These are phyloP conservation scores for Salix brachista DNA, from an alignment of 345 rosid genomes.

Conservation along the genomic window DNA sequence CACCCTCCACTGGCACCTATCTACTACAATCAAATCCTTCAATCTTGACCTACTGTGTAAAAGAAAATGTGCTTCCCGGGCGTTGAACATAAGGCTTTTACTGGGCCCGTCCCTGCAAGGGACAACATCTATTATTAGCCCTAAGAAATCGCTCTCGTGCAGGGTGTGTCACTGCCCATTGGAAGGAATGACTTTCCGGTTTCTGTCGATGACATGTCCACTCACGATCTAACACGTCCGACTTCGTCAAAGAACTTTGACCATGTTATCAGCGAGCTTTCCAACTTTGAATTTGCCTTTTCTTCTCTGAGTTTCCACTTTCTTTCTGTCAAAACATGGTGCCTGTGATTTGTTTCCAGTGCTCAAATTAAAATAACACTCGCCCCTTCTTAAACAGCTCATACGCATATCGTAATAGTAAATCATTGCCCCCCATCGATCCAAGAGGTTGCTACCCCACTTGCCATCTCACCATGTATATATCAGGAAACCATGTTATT, in stretches of 20 bases:
- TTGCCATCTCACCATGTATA: too few species aligned
- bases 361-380: too few species aligned
- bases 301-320: background rate
- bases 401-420: background rate
- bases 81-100: background rate
- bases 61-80: too few species aligned
- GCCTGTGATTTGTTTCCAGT: background rate
- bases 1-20: too few species aligned
- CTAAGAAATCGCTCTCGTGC: constrained; percentile 1
- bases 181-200: background rate
- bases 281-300: background rate
- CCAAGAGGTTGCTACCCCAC: too few species aligned
- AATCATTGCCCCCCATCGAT: too few species aligned
- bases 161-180: constrained; percentile 10
- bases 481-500: too few species aligned
- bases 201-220: background rate
- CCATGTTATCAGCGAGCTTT: background rate
- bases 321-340: constrained; percentile 1
- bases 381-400: background rate
- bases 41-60: background rate
- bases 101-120: background rate
- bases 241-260: constrained; percentile 3
- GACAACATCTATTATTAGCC: background rate
- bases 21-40: background rate
- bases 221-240: background rate